phyloP scores from a whole-genome alignment of 2,329 filamentous ascomycete genomes.

The Calonectria hongkongensis region DNA sequence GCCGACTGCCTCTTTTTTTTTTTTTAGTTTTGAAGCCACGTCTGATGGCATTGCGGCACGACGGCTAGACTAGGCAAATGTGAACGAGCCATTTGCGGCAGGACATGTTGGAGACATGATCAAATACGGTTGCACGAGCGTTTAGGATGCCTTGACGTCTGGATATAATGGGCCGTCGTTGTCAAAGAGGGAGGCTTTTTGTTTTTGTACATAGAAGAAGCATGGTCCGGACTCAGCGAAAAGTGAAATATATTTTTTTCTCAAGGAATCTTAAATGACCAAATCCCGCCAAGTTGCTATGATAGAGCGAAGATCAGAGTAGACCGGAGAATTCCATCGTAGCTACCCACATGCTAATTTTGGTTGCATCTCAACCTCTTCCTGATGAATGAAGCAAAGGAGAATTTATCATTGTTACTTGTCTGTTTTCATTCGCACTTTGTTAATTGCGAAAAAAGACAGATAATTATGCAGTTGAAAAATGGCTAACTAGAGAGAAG shows the following conservation, averaged over 20 bases:
- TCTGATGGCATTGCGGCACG: conserved; percentile 46
- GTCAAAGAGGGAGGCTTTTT: conserved; percentile 32
- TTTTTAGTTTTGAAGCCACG: conserved; percentile 48
- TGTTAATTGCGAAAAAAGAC: too few species aligned
- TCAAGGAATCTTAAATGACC: too few species aligned
- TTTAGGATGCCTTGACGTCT: conserved; percentile 41
- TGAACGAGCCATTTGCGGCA: conserved; percentile 22
- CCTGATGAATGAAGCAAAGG: too few species aligned
- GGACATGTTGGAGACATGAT: conserved; percentile 23
- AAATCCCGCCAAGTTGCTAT: too few species aligned
- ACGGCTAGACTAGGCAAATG: conserved; percentile 35
- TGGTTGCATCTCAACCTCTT: too few species aligned
- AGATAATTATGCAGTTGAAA: too few species aligned
- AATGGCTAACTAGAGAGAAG: too few species aligned
- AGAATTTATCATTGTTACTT: too few species aligned
- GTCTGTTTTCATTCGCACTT: too few species aligned
- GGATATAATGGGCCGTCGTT: conserved; percentile 52
- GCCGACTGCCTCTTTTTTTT: conserved; percentile 40
- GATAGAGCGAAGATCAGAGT: too few species aligned
- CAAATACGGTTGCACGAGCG: conserved; percentile 33
- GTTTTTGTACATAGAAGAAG: conserved; percentile 51
- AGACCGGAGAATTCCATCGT: too few species aligned
- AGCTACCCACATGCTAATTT: too few species aligned
- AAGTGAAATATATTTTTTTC: conserved; percentile 33
- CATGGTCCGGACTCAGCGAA: conserved; percentile 40